phyloP scores from a whole-genome alignment of 176 grass and related monocot species.

The Juncus effusus region DNA sequence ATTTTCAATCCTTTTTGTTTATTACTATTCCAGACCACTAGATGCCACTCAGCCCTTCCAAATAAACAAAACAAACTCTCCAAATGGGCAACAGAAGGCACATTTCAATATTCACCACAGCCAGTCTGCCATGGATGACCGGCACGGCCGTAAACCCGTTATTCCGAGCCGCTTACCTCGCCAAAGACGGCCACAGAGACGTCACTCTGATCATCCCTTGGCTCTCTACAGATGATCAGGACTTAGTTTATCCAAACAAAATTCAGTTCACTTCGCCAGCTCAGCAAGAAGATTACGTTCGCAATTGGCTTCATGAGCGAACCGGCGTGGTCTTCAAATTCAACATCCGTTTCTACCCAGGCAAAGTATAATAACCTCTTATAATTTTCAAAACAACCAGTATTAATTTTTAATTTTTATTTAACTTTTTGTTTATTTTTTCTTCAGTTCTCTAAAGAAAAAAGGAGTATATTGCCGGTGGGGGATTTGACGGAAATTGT shows the following conservation, averaged over 20 bases:
- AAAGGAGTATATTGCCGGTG: conserved; percentile 97
- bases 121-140: conserved; percentile 93
- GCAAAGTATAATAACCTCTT: conserved; percentile 48
- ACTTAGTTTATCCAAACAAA: conserved; percentile 87
- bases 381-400: no score
- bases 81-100: conserved; percentile 58
- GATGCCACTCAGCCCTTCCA: no score
- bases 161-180: conserved; percentile 87
- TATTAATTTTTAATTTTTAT: conserved; percentile 4
- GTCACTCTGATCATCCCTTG: conserved; percentile 82
- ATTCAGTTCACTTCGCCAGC: conserved; percentile 57
- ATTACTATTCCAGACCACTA: no score
- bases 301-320: conserved; percentile 73
- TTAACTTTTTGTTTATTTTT: not conserved
- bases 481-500: conserved; percentile 86
- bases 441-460: conserved; percentile 72
- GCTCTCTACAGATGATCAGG: conserved; percentile 68
- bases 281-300: conserved; percentile 70
- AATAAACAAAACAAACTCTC: no score
- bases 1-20: no score
- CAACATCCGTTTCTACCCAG: conserved; percentile 77
- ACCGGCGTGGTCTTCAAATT: conserved; percentile 47
- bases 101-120: conserved; percentile 85
- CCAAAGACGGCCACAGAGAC: conserved; percentile 52
- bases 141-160: conserved; percentile 90